Percentiles rank a stretch among this genome's conserved stretches.
Conservation (phyloP, 2,329 filamentous ascomycete species). For the Rhytidhysteron rufulum region DNA sequence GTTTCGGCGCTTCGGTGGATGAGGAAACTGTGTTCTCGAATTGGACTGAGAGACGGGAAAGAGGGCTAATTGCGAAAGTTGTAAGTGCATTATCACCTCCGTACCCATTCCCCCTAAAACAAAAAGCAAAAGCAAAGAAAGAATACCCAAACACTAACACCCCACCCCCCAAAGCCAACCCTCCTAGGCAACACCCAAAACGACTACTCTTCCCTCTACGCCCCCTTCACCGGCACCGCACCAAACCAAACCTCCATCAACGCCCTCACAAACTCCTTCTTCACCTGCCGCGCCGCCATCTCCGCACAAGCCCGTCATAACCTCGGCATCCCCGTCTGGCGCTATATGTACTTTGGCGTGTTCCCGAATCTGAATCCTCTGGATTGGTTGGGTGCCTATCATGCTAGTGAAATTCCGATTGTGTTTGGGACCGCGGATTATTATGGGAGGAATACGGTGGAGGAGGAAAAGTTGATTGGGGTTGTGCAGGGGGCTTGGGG, state of each 20-base stretch:
- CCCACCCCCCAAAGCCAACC: conserved; percentile 23
- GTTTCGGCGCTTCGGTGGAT: conserved; percentile 28
- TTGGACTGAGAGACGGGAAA: conserved; percentile 26
- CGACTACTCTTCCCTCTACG: conserved; percentile 32
- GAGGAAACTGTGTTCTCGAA: conserved; percentile 31
- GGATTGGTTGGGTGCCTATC: conserved; percentile 35
- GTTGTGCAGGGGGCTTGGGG: conserved; percentile 36
- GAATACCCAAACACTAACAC: neutral
- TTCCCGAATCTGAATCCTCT: conserved; percentile 32
- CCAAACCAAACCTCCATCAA: conserved; percentile 18
- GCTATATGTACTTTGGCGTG: conserved; percentile 36
- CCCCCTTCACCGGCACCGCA: conserved; percentile 28
- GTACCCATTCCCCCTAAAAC: too few relatives aligned
- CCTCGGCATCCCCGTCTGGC: conserved; percentile 26
- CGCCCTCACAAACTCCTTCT: conserved; percentile 15
- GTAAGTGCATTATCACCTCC: conserved; percentile 3
- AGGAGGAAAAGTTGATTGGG: conserved; percentile 28
- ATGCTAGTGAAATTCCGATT: conserved; percentile 31
- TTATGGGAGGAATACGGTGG: conserved; percentile 19
- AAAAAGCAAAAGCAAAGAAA: too few relatives aligned
- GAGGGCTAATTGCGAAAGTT: conserved; percentile 20
- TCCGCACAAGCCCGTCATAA: conserved; percentile 22
- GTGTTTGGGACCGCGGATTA: conserved; percentile 34
- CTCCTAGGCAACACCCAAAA: conserved; percentile 33
- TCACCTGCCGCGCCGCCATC: conserved; percentile 29